These are phyloP conservation scores for Calocybe gangraenosa DNA, from an alignment of 768 basidiomycete genomes.

Conservation along the genomic window DNA sequence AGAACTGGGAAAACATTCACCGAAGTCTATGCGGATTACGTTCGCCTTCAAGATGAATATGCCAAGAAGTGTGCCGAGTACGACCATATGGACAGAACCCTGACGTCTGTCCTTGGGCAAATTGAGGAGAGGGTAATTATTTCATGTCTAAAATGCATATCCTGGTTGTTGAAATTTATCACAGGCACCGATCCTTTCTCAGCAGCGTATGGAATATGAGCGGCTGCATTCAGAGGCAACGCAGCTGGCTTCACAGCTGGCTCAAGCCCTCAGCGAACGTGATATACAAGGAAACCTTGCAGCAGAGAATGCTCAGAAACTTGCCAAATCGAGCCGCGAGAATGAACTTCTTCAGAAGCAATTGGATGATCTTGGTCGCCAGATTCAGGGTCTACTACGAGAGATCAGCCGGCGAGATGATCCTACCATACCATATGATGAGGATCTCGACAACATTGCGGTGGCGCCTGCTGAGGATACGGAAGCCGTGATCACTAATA, in stretches of 20 bases:
- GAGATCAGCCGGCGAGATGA: constrained; percentile 82
- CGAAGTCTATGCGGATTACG: constrained; percentile 89
- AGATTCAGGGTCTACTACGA: constrained; percentile 75
- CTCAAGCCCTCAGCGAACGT: constrained; percentile 70
- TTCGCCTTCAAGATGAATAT: constrained; percentile 80
- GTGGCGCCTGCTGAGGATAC: constrained; percentile 47
- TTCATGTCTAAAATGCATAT: constrained; percentile 39
- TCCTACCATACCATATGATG: constrained; percentile 72
- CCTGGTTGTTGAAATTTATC: background rate
- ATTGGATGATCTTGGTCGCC: constrained; percentile 77
- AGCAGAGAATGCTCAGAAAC: constrained; percentile 60
- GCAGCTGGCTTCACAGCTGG: constrained; percentile 76
- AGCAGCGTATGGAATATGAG: constrained; percentile 88
- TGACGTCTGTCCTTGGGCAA: constrained; percentile 78
- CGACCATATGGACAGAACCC: constrained; percentile 76
- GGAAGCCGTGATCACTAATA: constrained; percentile 80
- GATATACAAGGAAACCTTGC: constrained; percentile 56
- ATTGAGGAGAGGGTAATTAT: constrained; percentile 61
- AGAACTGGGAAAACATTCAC: constrained; percentile 87
- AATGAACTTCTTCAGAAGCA: constrained; percentile 69
- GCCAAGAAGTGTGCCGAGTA: constrained; percentile 77
- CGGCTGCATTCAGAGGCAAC: constrained; percentile 75
- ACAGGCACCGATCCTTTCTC: constrained; percentile 85
- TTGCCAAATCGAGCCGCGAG: constrained; percentile 53
- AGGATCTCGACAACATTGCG: constrained; percentile 46